Evolutionary conservation across 352 stramenopile species (phyloP), one percentile per base, ranked within the genome.

Genomic region (Phytophthora vignae): DNA sequence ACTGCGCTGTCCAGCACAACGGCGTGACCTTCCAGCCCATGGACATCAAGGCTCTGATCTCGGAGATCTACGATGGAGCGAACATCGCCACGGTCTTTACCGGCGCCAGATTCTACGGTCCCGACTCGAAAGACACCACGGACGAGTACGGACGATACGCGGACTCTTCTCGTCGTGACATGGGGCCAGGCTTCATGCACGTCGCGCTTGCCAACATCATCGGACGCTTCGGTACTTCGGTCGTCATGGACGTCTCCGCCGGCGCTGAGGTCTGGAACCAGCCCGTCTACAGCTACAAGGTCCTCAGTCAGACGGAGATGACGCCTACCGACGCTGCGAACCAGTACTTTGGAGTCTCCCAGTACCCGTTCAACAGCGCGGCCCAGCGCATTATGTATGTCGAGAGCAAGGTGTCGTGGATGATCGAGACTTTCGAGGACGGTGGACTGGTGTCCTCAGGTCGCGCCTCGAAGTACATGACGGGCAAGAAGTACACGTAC

Each of bases 181-280:
- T 89, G 4, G 81, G 81, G 3, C 69, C 83, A 3, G 83, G 81
- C 12, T 83, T 84, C 60, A 82, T 87, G 70, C 80, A 87, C 64
- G 64, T 82, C 14, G 80, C 78, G 2, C 52, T 87, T 49, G 44
- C 75, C 15, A 90, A 89, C 65, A 77, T 87, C 21, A 66, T 90
- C 19, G 76, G 71, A 0, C 65, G 74, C 7, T 77, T 84, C 50
- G 81, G 79, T 10, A 33, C 77, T 42, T 72, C 77, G 1, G 80
- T 89, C 10, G 69, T 90, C 1, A 63, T 88, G 46, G 83, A 90
- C 53, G 72, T 87, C 11, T 63, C 72, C 4, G 69, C 68, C 3
- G 74, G 71, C 12, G 61, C 66, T 3, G 64, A 85, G 50, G 82
- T 92, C 25, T 91, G 84, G 81, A 91, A 90, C 61, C 79, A 88